Evolutionary conservation across 331 rosid genomes (phyloP), one percentile per base, ranked within the genome.

Genomic region (Quercus lobata): DNA sequence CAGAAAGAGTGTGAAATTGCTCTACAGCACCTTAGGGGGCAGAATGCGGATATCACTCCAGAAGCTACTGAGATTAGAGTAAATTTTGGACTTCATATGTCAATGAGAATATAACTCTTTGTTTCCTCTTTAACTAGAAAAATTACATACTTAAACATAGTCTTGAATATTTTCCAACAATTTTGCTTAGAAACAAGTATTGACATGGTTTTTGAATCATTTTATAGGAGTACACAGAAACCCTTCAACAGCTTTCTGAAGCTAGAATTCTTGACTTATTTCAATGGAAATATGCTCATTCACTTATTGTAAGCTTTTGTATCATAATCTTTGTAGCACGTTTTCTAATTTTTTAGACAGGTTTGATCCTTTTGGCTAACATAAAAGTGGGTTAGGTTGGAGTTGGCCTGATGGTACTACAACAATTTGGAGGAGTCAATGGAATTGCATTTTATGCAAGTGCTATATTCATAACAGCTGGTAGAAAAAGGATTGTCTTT

Each of bases 341-440:
- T 3, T 27, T 74, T 25, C 0, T 7, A 37, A 27, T 0, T 18
- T 70, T 57, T 78, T 25, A 22, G 21, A 3, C 68, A 37, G 16
- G 76, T 79, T 56, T 66, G 80, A 69, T 70, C n/a, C 15, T 69
- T 78, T 18, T 52, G 46, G 27, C 41, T 49, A 72, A 57, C 63
- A n/a, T 41, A n/a, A 60, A 78, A 53, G 75, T 57, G 57, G 79
- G 57, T 22, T 49, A 95, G 97, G 94, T 91, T 34, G 97, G 96
- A 82, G 92, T 93, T 5, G 99, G 99, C 69, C 84, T 95, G 72
- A 95, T 93, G 97, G 84, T 87, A 62, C 83, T 93, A 25, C 97
- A 92, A 84, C 96, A 93, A 80, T 93, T 93, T 65, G 97, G 97
- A 87, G 97, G 97, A 69, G 86, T 91, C 77, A 90, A 90, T 62